Evolutionary conservation across 176 grass and related monocot genomes (phyloP), one percentile per base, ranked within the genome.

Genomic region (Neostapfia colusana): DNA sequence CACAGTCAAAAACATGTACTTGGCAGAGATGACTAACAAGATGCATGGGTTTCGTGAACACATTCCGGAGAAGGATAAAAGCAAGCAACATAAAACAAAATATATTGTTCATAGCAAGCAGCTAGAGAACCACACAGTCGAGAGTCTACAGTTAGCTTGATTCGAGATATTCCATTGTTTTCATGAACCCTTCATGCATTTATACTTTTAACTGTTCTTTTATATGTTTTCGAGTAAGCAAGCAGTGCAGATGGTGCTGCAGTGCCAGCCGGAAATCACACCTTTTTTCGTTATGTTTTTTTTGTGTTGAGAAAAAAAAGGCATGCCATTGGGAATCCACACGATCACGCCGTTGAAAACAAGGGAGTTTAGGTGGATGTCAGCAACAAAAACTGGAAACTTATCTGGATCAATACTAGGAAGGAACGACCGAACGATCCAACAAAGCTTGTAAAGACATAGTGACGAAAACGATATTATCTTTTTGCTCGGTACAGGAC

Each of bases 11-110:
- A 67, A 83, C 48, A 51, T 74, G 79, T 57, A 80, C 74, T 77
- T 37, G 51, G 44, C 48, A 79, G 54, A 79, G 69, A 74, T 65
- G 36, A 75, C 75, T 10, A 37, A 28, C 63, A 54, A 88, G 75
- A 62, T 83, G 81, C 81, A 75, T 73, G 54, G 2, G 75, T 68
- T 79, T 67, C 80, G 62, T 62, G 73, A 68, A 74, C 74, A 61
- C 61, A 17, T 73, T 42, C 67, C 17, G 65, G 67, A 26, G 73
- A 23, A 66, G 75, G 58, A 58, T 72, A 58, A 35, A 67, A 74
- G 50, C 69, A 79, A 83, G 53, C 80, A 63, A 44, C 79, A 69
- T 68, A 53, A 1, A 53, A 54, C 48, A 54, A 54, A n/a, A 20
- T 8, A 6, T 18, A 53, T 53, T 63, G 70, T 53, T 44, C 53